These are phyloP conservation scores for Penicillium corylophilum DNA, from an alignment of 2,329 filamentous ascomycete genomes.

Conservation along the genomic window DNA sequence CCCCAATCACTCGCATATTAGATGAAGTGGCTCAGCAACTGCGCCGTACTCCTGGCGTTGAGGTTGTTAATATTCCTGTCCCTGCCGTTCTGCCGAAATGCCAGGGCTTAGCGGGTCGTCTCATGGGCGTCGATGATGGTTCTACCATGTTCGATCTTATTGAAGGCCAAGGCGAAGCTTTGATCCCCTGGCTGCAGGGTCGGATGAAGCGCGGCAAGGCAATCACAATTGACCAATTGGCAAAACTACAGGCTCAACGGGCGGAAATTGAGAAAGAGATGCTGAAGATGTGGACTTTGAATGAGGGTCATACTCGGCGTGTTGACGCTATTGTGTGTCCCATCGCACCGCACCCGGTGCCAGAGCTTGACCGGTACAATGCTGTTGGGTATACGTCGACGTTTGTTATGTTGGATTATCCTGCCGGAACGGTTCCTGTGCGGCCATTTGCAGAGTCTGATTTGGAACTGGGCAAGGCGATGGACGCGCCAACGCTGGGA, in stretches of 20 bases:
- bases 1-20: conserved; percentile 41
- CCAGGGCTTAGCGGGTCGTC: conserved; percentile 56
- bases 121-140: conserved; percentile 60
- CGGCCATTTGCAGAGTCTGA: conserved; percentile 51
- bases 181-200: conserved; percentile 60
- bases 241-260: conserved; percentile 54
- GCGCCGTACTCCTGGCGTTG: conserved; percentile 45
- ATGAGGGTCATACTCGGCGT: conserved; percentile 11
- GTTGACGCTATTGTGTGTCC: conserved; percentile 65
- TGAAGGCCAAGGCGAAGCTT: conserved; percentile 55
- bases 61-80: conserved; percentile 59
- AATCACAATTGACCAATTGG: conserved; percentile 50
- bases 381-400: conserved; percentile 61
- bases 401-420: conserved; percentile 63
- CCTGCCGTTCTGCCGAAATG: conserved; percentile 54
- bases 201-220: conserved; percentile 52
- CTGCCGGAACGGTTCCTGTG: conserved; percentile 58
- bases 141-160: conserved; percentile 58
- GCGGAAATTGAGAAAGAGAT: conserved; percentile 56
- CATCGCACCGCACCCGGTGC: conserved; percentile 63
- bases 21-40: conserved; percentile 40
- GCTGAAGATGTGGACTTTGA: conserved; percentile 54
- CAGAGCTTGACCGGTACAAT: conserved; percentile 62
- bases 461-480: conserved; percentile 49
- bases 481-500: conserved; percentile 43